Evolutionary conservation across 305 asterid species (phyloP), one percentile per base, ranked within the genome.

Genomic region (Fraxinus paxiana): DNA sequence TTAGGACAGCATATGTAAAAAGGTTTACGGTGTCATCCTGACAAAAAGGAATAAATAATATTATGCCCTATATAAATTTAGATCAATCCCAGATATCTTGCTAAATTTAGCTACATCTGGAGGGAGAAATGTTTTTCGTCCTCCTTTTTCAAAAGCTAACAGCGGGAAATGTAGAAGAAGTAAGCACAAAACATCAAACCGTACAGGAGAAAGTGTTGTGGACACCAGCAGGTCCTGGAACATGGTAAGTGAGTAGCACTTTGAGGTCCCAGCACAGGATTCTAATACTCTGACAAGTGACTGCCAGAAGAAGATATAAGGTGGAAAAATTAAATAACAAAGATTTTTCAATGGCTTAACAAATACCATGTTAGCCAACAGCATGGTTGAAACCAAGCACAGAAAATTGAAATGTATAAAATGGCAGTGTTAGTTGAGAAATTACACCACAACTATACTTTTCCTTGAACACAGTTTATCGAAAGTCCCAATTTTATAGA

Each of bases 171-270:
- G 56, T 56, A 84, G 78, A 12, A 73, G 43, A 41, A 77, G 74
- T 4, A 37, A 43, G 82, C 9, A 31, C 33, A 70, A 63, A 73
- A 82, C 81, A 87, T 67, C 61, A 82, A 90, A 86, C 86, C 96
- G 71, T 94, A 94, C 99, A 79, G 97, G 96, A 87, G 98, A 91
- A 70, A 96, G 95, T 81, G 90, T 88, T 72, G 99, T 89, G 59
- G 99, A 92, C 84, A 96, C 98, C 77, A 96, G 90, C 80, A 96
- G 91, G 88, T 96, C 98, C 92, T 96, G 98, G 88, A 90, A 96
- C 97, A 96, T 88, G 89, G 90, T 87, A 83, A 96, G 78, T 37
- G 99, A 92, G 90, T 87, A 84, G 89, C 97, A 92, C 37, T 79
- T 89, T 17, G 89, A 43, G 88, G 85, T 88, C 86, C 92, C 97